Evolutionary conservation across 352 stramenopile species (phyloP).

Genomic region (Albugo laibachii): DNA sequence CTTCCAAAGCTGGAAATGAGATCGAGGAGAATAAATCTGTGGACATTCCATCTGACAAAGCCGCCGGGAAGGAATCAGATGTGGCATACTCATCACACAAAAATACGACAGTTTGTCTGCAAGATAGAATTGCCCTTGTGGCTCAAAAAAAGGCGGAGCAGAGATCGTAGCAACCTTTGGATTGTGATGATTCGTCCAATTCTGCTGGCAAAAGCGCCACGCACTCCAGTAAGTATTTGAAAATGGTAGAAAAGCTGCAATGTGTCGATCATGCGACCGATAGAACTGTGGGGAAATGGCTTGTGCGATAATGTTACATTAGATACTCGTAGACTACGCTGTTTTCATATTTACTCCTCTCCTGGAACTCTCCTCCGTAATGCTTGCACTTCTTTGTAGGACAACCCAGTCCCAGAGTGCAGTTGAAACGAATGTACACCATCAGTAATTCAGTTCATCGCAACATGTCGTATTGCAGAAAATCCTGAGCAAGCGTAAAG

Average conservation of each 20-base stretch:
- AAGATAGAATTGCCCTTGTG: slow-evolving; percentile 39
- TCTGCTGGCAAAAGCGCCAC: not conserved
- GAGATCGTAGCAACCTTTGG: slow-evolving; percentile 3
- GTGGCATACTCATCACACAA: not conserved
- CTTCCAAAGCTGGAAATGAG: slow-evolving; percentile 6
- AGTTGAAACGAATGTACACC: too few species aligned
- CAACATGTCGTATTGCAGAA: too few species aligned
- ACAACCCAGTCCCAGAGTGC: too few species aligned
- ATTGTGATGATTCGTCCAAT: slow-evolving; percentile 2
- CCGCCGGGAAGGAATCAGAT: slow-evolving; percentile 2
- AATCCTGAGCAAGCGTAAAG: too few species aligned
- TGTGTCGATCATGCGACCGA: slow-evolving; percentile 29
- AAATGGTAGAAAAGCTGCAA: slow-evolving; percentile 42
- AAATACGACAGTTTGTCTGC: slow-evolving; percentile 8
- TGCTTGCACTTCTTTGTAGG: too few species aligned
- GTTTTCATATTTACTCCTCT: too few species aligned
- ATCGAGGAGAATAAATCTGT: slow-evolving; percentile 13
- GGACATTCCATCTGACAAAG: slow-evolving; percentile 17
- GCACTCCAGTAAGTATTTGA: slow-evolving; percentile 30
- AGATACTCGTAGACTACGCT: slow-evolving; percentile 2
- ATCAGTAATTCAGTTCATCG: too few species aligned
- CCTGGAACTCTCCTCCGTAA: too few species aligned
- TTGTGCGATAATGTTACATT: slow-evolving; percentile 33
- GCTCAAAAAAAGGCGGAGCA: slow-evolving; percentile 30
- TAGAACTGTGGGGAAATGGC: slow-evolving; percentile 33